Evolutionary conservation across 106 monocot species (phyloP).

Genomic region (Vanilla planifolia): DNA sequence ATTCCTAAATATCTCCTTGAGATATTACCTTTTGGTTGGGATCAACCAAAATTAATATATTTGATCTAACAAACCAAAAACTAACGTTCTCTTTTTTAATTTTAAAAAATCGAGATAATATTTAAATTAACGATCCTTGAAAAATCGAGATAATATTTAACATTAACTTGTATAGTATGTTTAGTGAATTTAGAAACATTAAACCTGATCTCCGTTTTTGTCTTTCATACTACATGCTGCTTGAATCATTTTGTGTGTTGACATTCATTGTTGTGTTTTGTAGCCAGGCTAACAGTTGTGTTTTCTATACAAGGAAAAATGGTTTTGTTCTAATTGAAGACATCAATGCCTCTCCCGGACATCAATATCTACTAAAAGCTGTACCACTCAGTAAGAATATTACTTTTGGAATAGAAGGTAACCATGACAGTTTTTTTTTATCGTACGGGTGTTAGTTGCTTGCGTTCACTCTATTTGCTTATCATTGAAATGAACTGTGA

Average conservation of each 20-base stretch:
- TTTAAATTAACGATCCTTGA: too few relatives aligned
- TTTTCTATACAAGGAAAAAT: constrained; percentile 62
- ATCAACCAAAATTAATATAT: too few relatives aligned
- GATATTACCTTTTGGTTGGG: too few relatives aligned
- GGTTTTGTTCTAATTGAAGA: constrained; percentile 84
- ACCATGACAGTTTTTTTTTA: neutral
- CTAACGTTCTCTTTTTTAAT: too few relatives aligned
- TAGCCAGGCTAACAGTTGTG: constrained; percentile 1
- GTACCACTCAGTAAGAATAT: constrained; percentile 93
- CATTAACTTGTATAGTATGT: too few relatives aligned
- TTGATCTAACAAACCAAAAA: too few relatives aligned
- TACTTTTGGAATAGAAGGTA: constrained; percentile 93
- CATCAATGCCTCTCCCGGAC: constrained; percentile 62
- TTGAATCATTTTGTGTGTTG: neutral
- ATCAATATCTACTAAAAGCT: constrained; percentile 75
- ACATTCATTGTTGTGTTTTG: neutral
- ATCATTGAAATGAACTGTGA: neutral
- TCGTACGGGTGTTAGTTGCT: neutral
- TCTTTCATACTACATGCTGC: too few relatives aligned
- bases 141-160: too few relatives aligned
- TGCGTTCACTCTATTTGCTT: neutral
- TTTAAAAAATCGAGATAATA: too few relatives aligned
- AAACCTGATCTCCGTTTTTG: too few relatives aligned
- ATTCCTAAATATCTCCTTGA: too few relatives aligned
- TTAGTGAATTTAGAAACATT: neutral